These are phyloP conservation scores for Penicillium goetzii DNA, from an alignment of 495 filamentous ascomycete genomes.

Conservation along the genomic window DNA sequence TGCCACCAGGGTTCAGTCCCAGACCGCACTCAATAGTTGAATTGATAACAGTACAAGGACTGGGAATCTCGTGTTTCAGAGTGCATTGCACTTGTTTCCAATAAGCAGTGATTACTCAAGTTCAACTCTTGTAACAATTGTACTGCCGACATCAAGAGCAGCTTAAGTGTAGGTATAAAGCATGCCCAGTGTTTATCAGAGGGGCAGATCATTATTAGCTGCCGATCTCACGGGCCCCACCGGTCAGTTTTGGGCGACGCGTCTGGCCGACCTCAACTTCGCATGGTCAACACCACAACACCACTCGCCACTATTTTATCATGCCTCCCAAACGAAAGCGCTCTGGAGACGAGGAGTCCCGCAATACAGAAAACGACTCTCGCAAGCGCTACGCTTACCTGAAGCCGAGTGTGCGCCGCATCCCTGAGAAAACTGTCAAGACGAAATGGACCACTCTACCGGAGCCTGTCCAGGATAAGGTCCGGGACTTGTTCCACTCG, in stretches of 20 bases:
- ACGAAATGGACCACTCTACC: conserved; percentile 62
- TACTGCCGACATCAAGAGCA: no score
- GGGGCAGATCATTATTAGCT: background rate
- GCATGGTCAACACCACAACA: conserved; percentile 6
- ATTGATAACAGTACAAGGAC: no score
- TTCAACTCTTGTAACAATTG: no score
- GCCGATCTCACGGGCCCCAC: conserved; percentile 6
- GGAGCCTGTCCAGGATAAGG: conserved; percentile 52
- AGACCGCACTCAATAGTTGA: no score
- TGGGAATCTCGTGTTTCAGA: no score
- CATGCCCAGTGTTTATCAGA: no score
- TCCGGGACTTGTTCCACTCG: conserved; percentile 56
- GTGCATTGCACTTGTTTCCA: no score
- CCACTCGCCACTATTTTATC: background rate
- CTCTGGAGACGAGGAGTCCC: conserved; percentile 27
- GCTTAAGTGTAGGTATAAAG: no score
- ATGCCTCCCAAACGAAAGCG: conserved; percentile 49
- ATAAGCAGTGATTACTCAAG: no score
- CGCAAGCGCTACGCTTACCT: conserved; percentile 49
- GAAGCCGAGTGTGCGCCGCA: conserved; percentile 52
- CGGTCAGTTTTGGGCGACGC: conserved; percentile 23
- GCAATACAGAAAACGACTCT: conserved; percentile 25
- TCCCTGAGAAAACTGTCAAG: conserved; percentile 60
- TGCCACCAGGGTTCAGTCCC: no score
- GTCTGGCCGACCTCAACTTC: conserved; percentile 11